phyloP scores from a whole-genome alignment of 2,329 filamentous ascomycete species.

The Arthrobotrys conoides region DNA sequence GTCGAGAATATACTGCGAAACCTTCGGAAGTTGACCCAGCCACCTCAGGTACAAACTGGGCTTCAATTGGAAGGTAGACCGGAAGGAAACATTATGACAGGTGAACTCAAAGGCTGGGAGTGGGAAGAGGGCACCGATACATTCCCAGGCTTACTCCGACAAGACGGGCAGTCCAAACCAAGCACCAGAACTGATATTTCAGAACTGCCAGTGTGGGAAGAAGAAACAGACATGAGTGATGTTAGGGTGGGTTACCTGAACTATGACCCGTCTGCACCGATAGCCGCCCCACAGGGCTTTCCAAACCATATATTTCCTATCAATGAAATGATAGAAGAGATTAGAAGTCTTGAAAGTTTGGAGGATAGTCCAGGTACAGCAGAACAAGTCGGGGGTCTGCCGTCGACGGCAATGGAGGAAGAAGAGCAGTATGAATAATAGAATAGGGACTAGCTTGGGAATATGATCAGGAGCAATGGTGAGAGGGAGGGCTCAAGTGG shows the following conservation, averaged over 20 bases:
- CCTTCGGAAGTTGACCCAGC: not conserved
- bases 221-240: not conserved
- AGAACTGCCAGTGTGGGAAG: not conserved
- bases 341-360: too few relatives aligned
- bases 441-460: too few relatives aligned
- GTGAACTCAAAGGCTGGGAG: slow-evolving; percentile 2
- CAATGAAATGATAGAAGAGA: too few relatives aligned
- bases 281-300: too few relatives aligned
- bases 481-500: too few relatives aligned
- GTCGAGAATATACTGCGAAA: not conserved
- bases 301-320: too few relatives aligned
- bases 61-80: not conserved
- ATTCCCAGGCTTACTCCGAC: not conserved
- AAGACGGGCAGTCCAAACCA: not conserved
- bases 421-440: too few relatives aligned
- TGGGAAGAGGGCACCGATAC: slow-evolving; percentile 8
- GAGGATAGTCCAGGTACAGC: too few relatives aligned
- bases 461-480: too few relatives aligned
- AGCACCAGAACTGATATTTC: not conserved
- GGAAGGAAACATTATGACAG: not conserved
- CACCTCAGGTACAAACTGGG: not conserved
- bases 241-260: not conserved
- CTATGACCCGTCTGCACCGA: not conserved
- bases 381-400: too few relatives aligned
- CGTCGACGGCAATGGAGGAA: too few relatives aligned